Base-by-base conservation (phyloP, 2,329 filamentous ascomycete genomes). In the Cladosporium sp. region DNA sequence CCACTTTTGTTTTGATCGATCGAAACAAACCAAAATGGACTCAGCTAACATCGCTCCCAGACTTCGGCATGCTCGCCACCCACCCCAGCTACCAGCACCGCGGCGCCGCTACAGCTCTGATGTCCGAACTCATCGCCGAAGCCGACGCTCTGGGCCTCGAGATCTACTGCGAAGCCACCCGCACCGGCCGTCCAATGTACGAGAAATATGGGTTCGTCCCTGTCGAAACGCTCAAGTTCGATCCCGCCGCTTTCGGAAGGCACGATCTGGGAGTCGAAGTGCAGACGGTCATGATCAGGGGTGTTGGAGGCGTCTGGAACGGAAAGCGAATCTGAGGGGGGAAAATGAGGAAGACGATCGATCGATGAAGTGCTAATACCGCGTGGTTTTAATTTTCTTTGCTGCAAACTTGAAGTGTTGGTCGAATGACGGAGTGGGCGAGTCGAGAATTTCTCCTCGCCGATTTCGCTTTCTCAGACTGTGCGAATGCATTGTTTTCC, bases 111-210 rank as follows among this genome's bases (percentile, higher is more conserved):
- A 67, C 56, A 3, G 63, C 74, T 56, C 59, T 75, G 34, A 54
- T 76, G 28, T 61, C 70, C 18, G 67, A 65, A 59, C 72, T 73
- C 7, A 41, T 74, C 14, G 59, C 64, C 16, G 68, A 72, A 48
- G 73, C 72, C 19, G 73, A 76, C 58, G 54, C 61, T n/a, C 62
- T 66, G 9, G 68, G 68, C 0, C 49, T 74, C 33, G 62, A 66
- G 14, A 64, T 63, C 14, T 76, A 76, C 62, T 56, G 76, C 31
- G 72, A 74, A 61, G 67, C 70, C 9, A 72, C 68, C 1, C 60
- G 64, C 42, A 60, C 61, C 11, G 67, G 66, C 34, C 62, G 58
- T 37, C 58, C 58, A 1, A 53, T 68, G 31, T 69, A 69, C 56
- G 61, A 63, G 35, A 62, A 63, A 49, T 65, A 63, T 49, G 65